Evolutionary conservation across 2,329 filamentous ascomycete genomes (phyloP), one percentile per base, ranked within the genome.

Genomic region (Venturia pyrina): DNA sequence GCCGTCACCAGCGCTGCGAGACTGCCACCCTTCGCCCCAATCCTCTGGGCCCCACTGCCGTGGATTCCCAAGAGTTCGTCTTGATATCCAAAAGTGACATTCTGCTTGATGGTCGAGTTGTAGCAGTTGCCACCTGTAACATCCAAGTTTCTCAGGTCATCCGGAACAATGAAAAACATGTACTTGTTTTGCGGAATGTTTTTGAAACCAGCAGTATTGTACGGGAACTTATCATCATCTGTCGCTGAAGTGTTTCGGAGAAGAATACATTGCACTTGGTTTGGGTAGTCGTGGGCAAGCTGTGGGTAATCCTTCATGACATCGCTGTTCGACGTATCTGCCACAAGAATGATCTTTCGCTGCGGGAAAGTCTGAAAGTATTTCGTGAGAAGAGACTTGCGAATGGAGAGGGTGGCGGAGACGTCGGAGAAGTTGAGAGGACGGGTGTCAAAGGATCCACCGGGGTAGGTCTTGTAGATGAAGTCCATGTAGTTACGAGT

Each of bases 361-460:
- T 87, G 71, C 0, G 90, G 90, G 72, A 88, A 93, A 0, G 89
- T 92, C 73, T 86, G 80, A 74, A 93, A 90, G 68, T 92, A 79
- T 74, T 87, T 89, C 68, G 86, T 80, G 19, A 93, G 82, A 1
- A 93, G 81, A 75, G 81, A 89, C 66, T 83, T 83, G 61, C 90
- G 87, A 72, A 92, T 89, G 6, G 83, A 83, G 46, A 92, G 81
- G 0, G 89, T 91, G 4, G 87, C 89, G n/a, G 77, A 80, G 15
- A 89, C 80, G 69, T 92, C 88, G n/a, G 84, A 88, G 78, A 93
- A 91, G 79, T 93, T 92, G 24, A 93, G 82, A 0, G 90, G 89
- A 0, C 89, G 84, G 0, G 88, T 91, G 71, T 93, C 89, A 73
- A 91, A 91, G 53, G 86, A 89, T 56, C 90, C 90, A 17, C 87